phyloP scores from a whole-genome alignment of 2,329 filamentous ascomycete genomes.

The Colletotrichum endophyticum region DNA sequence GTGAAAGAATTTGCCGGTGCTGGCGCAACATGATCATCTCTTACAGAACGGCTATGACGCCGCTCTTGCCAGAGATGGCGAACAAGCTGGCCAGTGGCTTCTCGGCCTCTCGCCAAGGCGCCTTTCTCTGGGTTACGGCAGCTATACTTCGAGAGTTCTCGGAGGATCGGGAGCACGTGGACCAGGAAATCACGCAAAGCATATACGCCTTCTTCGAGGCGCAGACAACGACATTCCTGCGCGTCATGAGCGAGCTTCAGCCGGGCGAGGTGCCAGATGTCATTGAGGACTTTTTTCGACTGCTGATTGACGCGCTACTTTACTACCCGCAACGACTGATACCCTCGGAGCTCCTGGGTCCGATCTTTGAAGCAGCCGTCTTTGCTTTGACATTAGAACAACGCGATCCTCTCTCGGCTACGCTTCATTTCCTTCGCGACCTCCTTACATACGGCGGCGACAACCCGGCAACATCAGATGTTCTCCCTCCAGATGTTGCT shows the following conservation, averaged over 20 bases:
- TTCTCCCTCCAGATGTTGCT: conserved; percentile 62
- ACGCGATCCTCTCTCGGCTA: conserved; percentile 87
- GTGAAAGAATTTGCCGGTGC: conserved; percentile 91
- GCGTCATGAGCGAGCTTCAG: conserved; percentile 85
- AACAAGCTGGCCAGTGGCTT: conserved; percentile 90
- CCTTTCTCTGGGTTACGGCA: conserved; percentile 98
- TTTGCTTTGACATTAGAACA: conserved; percentile 89
- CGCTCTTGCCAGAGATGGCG: conserved; percentile 83
- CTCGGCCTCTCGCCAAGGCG: conserved; percentile 84
- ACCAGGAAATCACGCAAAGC: conserved; percentile 79
- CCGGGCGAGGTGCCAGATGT: conserved; percentile 77
- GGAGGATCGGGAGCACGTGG: conserved; percentile 84
- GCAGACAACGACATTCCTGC: conserved; percentile 87
- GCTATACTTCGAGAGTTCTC: conserved; percentile 96
- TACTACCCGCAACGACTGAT: conserved; percentile 90
- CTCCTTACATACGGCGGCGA: conserved; percentile 86
- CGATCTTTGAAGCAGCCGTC: conserved; percentile 86
- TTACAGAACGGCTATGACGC: conserved; percentile 87
- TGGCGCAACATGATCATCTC: conserved; percentile 98
- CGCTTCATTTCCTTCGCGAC: conserved; percentile 91
- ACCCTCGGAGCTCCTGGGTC: conserved; percentile 76
- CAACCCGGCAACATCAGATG: conserved; percentile 69
- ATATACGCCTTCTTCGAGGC: conserved; percentile 96
- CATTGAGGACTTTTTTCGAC: conserved; percentile 95
- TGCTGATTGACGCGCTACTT: conserved; percentile 88